Base-by-base conservation (phyloP, 2,329 filamentous ascomycete species). In the Truncatella angustata region DNA sequence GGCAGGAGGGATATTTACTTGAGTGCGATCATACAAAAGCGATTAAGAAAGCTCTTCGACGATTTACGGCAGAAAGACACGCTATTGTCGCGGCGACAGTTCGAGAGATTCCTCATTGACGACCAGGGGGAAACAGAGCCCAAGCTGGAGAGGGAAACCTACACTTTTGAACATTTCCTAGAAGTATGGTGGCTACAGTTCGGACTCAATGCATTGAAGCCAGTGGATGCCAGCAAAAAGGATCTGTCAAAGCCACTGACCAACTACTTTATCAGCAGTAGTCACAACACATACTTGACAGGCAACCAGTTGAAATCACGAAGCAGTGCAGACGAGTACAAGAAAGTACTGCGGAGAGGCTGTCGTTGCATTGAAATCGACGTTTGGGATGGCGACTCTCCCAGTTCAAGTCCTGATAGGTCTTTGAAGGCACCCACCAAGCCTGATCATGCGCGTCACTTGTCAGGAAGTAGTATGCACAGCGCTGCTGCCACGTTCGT, bases 351-450 rank as follows among this genome's bases (percentile, higher is more conserved):
- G 11, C 76, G 82, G 32, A 80, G 84, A 48, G 89, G 90, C 44
- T 96, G 92, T 64, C 85, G 92, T 55, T 97, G 91, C 64, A 91
- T 97, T 43, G 92, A 97, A 68, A 94, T 97, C 51, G 93, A 97
- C 64, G 91, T 97, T 3, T 96, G 92, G 89, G 90, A 97, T 68
- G 90, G 91, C 11, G 74, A 81, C 43, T 60, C 66, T 5, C 50
- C 63, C 56, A 60, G 64, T 56, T 67, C 74, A 16, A 68, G 57
- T 20, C 58, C 59, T 10, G 60, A 62, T 11, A 53, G 56, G 11
- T 53, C 60, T 20, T 69, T 71, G 24, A 74, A 69, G 43, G 70
- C 73, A 2, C 36, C 45, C 1, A 67, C 70, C 14, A 70, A 69
- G 52, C 62, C 62, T 9, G 70, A 73, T 5, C 80, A 83, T 57